Conservation (phyloP, 371 early-diverging fungal genomes). For the Mucor circinelloides region DNA sequence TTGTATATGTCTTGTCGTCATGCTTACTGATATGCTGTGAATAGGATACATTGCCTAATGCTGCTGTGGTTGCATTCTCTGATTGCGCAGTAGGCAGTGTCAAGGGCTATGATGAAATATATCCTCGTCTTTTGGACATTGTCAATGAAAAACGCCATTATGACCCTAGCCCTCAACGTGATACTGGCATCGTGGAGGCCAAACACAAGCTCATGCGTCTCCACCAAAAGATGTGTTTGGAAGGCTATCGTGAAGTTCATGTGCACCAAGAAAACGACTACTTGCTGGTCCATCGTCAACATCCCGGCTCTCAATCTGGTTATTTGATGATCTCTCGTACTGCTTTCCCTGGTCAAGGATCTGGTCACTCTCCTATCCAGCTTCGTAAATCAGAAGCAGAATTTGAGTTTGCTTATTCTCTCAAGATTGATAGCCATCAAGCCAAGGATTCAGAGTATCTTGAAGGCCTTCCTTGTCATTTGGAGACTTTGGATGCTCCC, state of each 20-base stretch:
- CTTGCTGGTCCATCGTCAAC: constrained; percentile 88
- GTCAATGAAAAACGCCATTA: constrained; percentile 88
- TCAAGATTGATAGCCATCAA: constrained; percentile 37
- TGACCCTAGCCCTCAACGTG: constrained; percentile 47
- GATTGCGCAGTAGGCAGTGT: constrained; percentile 92
- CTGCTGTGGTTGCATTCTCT: constrained; percentile 89
- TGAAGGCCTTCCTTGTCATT: constrained; percentile 57
- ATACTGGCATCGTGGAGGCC: constrained; percentile 66
- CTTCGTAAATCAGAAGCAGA: constrained; percentile 64
- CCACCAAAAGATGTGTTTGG: constrained; percentile 80
- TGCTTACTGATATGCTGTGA: neutral
- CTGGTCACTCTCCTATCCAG: constrained; percentile 60
- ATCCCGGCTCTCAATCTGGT: constrained; percentile 89
- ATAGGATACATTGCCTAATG: constrained; percentile 85
- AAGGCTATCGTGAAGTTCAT: constrained; percentile 88
- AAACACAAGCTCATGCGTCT: constrained; percentile 76
- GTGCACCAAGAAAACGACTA: constrained; percentile 94
- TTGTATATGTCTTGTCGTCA: neutral
- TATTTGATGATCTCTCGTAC: constrained; percentile 88
- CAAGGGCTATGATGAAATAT: constrained; percentile 95
- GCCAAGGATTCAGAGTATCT: constrained; percentile 33
- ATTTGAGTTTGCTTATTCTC: constrained; percentile 56
- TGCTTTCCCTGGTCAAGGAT: constrained; percentile 65
- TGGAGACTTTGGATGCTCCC: constrained; percentile 57
- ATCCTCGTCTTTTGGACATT: constrained; percentile 83